Evolutionary conservation across 805 yeast species (phyloP), one percentile per base, ranked within the genome.

Genomic region (Pichia thaimueangensis): DNA sequence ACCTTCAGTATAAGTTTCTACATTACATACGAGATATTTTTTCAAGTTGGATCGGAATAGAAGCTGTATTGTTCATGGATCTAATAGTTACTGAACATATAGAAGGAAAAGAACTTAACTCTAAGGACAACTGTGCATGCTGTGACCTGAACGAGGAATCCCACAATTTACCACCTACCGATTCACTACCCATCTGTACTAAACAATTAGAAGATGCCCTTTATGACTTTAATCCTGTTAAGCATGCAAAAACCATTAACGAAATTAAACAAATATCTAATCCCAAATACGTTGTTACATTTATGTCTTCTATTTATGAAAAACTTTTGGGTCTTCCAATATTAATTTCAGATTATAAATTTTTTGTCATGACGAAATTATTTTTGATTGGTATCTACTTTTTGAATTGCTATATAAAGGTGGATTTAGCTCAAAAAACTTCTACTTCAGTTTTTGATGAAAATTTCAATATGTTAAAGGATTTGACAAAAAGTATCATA

Each of bases 341-440:
- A 5, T 13, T 40, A 16, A 13, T 23, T 16, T 23, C 37, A 11
- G 37, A 40, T 21, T 44, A 44, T 25, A 40, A 17, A n/a, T 44
- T 44, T 28, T 44, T 44, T 22, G 41, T 40, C 21, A 44, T 28
- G 27, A 32, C 44, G 9, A 44, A 44, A 36, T 16, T 40, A 4
- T 33, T 28, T 12, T 12, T 44, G 12, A 32, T 44, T 8, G 13
- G 20, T 6, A 39, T 44, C 15, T 44, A 39, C 23, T 44, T 40
- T 16, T 11, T 39, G 3, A 34, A 43, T 17, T 34, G 37, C n/a
- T 39, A 38, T 27, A 30, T 43, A n/a, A 35, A 43, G 4, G n/a
- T n/a, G n/a, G n/a, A n/a, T n/a, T n/a, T n/a, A n/a, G n/a, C n/a
- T n/a, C n/a, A n/a, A n/a, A 10, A 22, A 2, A 19, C 29, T 9